Conservation (phyloP, 768 basidiomycete species). For the Pleurotus djamor region DNA sequence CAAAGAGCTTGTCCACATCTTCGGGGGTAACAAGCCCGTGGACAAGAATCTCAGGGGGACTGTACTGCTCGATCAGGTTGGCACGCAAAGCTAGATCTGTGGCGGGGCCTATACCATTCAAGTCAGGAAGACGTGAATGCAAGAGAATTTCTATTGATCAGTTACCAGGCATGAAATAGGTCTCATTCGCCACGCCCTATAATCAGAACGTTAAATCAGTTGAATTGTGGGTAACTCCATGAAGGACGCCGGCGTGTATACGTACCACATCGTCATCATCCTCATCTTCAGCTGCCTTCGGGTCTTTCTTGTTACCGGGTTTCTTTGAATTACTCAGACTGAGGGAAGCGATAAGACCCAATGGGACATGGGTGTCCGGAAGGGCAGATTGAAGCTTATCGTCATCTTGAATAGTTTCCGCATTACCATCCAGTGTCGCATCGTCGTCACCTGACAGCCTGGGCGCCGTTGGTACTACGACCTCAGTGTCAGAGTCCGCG, state of each 20-base stretch:
- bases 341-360: constrained; percentile 74
- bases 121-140: background rate
- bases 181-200: constrained; percentile 79
- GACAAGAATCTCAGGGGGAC: constrained; percentile 78
- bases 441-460: constrained; percentile 13
- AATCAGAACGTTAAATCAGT: constrained; percentile 4
- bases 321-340: constrained; percentile 54
- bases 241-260: constrained; percentile 14
- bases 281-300: constrained; percentile 33
- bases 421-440: constrained; percentile 20
- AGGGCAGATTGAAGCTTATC: constrained; percentile 49
- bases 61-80: constrained; percentile 72
- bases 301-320: constrained; percentile 22
- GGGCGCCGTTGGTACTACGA: constrained; percentile 18
- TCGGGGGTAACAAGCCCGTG: constrained; percentile 76
- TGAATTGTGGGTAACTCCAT: constrained; percentile 9
- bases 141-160: constrained; percentile 6
- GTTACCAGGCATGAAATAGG: constrained; percentile 77
- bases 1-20: constrained; percentile 82
- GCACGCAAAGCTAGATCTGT: constrained; percentile 70
- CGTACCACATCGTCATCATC: constrained; percentile 68
- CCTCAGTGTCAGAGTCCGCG: constrained; percentile 41
- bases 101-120: constrained; percentile 53
- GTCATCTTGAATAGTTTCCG: constrained; percentile 31
- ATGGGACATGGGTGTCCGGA: constrained; percentile 71